phyloP scores from a whole-genome alignment of 164 flowering plant genomes.

The Vitis labrusca region DNA sequence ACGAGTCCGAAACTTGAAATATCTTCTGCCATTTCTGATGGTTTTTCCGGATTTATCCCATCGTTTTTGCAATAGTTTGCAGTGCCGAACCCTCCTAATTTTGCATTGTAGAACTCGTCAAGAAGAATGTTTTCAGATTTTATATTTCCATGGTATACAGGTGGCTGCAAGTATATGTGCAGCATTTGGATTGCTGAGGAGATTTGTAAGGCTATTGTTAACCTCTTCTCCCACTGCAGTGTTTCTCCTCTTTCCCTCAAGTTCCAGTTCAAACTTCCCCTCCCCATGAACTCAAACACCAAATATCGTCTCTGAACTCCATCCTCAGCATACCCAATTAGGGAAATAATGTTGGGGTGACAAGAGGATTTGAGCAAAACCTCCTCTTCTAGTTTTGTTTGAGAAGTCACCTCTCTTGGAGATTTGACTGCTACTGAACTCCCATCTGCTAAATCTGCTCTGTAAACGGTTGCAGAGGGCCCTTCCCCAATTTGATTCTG shows the following conservation, averaged over 20 bases:
- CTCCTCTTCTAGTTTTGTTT: slow-evolving; percentile 11
- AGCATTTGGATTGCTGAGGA: slow-evolving; percentile 15
- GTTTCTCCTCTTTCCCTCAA: slow-evolving; percentile 16
- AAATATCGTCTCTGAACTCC: not conserved
- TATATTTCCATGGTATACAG: slow-evolving; percentile 16
- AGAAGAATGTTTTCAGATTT: slow-evolving; percentile 8
- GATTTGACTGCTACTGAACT: slow-evolving; percentile 10
- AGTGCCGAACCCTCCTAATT: slow-evolving; percentile 9
- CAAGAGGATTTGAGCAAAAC: slow-evolving; percentile 11
- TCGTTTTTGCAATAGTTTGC: slow-evolving; percentile 11
- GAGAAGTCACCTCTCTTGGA: not conserved
- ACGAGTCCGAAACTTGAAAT: slow-evolving; percentile 9
- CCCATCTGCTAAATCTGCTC: slow-evolving; percentile 11
- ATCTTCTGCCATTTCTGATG: slow-evolving; percentile 1
- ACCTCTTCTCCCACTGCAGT: slow-evolving; percentile 16
- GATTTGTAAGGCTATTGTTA: slow-evolving; percentile 10
- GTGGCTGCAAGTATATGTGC: slow-evolving; percentile 15
- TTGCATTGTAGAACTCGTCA: slow-evolving; percentile 13
- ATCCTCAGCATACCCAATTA: slow-evolving; percentile 7
- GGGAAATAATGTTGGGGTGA: slow-evolving; percentile 16
- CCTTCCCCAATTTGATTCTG: slow-evolving; percentile 10
- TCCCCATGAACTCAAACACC: slow-evolving; percentile 13
- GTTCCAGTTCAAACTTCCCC: slow-evolving; percentile 10
- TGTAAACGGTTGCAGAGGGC: slow-evolving; percentile 12
- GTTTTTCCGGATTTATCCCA: not conserved